Evolutionary conservation across 2,329 filamentous ascomycete genomes (phyloP), one percentile per base, ranked within the genome.

Genomic region (Parafenestella ontariensis): DNA sequence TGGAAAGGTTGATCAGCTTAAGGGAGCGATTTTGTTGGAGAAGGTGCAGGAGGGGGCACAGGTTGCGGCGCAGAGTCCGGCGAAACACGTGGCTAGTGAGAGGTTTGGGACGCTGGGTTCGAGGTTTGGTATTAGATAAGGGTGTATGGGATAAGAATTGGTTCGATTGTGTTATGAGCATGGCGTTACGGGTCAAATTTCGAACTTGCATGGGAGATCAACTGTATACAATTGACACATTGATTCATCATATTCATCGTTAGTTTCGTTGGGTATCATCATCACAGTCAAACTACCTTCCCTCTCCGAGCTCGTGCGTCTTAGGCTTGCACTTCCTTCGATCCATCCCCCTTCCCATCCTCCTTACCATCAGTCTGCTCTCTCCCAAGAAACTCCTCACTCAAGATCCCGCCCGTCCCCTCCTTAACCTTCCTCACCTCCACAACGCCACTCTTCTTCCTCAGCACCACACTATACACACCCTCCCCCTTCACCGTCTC

Each of bases 21-120:
- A 96, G 72, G 95, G 94, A 0, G 92, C 93, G 0, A 82, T 91
- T 36, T 74, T 99, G 58, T 77, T 99, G n/a, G 94, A 98, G 79
- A 99, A 99, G 66, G 71, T 72, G 15, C 58, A 68, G 31, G 71
- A 75, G 53, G 73, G 73, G 1, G 69, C 69, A n/a, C 62, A 68
- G 50, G 70, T 74, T 31, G 70, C 65, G 4, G 67, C 66, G 20
- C 71, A 73, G 59, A 76, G 71, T 44, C 70, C 68, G 5, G 64
- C 68, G 28, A 72, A 46, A 59, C 62, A 21, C 53, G 56, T n/a
- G 9, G 61, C 65, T 13, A 69, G 58, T 36, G 72, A 74, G 46
- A 49, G 72, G 18, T 76, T 76, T 51, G 73, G 66, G 11, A 75
- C 72, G 13, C 52, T 74, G 48, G 72, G 71, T 1, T 70, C 67